Conservation (phyloP, 2,329 filamentous ascomycete genomes). For the Pseudogymnoascus sp. region DNA sequence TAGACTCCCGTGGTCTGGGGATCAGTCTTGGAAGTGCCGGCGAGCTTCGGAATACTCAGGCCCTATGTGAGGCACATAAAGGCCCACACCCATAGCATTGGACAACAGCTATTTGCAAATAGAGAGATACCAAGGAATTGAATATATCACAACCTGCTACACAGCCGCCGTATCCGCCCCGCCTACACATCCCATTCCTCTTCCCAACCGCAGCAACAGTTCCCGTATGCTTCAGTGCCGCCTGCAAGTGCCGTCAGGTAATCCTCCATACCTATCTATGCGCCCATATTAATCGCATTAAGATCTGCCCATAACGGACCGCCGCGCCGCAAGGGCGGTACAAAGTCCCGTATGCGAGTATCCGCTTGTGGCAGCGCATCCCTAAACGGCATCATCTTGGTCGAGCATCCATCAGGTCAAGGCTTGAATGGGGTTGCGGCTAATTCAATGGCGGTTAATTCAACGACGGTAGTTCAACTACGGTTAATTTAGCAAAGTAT, state of each 20-base stretch:
- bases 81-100: neutral
- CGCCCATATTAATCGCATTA: conserved; percentile 54
- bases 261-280: conserved; percentile 79
- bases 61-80: neutral
- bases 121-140: neutral
- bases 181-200: conserved; percentile 31
- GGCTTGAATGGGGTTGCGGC: neutral
- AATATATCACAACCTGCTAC: neutral
- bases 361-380: neutral
- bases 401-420: neutral
- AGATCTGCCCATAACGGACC: neutral
- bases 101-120: neutral
- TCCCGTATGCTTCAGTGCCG: conserved; percentile 67
- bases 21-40: neutral
- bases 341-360: neutral
- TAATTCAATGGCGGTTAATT: neutral
- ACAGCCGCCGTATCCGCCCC: neutral
- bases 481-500: neutral
- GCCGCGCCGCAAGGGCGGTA: neutral
- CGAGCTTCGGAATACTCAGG: neutral
- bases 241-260: conserved; percentile 49
- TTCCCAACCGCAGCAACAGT: conserved; percentile 51
- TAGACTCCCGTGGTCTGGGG: neutral
- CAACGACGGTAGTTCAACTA: too few relatives aligned
- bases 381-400: neutral